Base-by-base conservation (phyloP, 345 rosid species). In the Iberis pinnata region DNA sequence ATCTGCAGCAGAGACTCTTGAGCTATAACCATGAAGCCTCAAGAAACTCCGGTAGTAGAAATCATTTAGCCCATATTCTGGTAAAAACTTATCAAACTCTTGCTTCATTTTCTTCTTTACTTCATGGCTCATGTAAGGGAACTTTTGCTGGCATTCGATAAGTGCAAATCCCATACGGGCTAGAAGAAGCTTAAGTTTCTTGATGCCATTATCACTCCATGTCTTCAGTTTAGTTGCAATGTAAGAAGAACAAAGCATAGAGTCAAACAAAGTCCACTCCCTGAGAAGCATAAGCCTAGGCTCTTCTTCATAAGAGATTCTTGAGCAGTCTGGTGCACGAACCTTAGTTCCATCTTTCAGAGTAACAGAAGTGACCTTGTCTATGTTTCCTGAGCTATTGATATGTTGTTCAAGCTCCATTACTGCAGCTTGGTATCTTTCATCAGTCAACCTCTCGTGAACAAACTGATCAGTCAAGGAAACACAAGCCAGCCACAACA, bases 371-470 rank as follows among this genome's bases (percentile, higher is more conserved):
- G 83, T 80, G 49, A 86, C 78, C 29, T 82, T 84, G 42, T 88
- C 94, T 52, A 85, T 68, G 65, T 86, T 92, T 35, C 95, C 90
- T 0, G 80, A 76, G 63, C 90, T 79, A 56, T 80, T 85, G 49
- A 88, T 83, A 35, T 88, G 95, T 56, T 92, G 94, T 72, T 92
- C 96, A 53, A 92, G 97, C 82, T 85, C 98, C 95, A 85, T 92
- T 26, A 88, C 94, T 12, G 94, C 94, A 46, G 83, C 95, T 69
- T 81, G 87, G 57, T 88, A 92, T 81, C 98, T 83, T 72, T 92
- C 97, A 64, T 85, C 95, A 3, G 97, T 85, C 35, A 92, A 53
- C 71, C 94, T 80, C 80, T 85, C 97, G 12, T 92, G 95, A 41
- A 88, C 90, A 55, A 92, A 88, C 72, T 92, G 98, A 74, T 88